These are phyloP conservation scores for baker's yeast (Saccharomyces cerevisiae) DNA, from an alignment of 805 yeast species.

Conservation along the genomic window DNA sequence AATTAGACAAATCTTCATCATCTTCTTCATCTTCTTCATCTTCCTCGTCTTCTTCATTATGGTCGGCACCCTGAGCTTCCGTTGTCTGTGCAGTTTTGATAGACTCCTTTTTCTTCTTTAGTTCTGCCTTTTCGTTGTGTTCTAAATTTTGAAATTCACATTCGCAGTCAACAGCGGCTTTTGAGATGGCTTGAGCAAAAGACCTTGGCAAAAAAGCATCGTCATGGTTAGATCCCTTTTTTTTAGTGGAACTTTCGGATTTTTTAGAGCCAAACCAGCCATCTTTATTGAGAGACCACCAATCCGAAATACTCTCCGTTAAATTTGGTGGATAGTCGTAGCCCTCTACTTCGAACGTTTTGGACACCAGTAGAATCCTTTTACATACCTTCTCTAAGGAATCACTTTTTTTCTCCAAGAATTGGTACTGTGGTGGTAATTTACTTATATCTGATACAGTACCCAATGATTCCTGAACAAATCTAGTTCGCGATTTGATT, in stretches of 20 bases:
- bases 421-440: constrained; percentile 63
- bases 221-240: constrained; percentile 5
- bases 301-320: constrained; percentile 55
- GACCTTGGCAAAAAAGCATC: constrained; percentile 49
- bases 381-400: constrained; percentile 52
- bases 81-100: constrained; percentile 4
- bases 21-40: constrained; percentile 34
- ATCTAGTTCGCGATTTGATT: constrained; percentile 24
- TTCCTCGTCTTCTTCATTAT: constrained; percentile 3
- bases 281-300: constrained; percentile 32
- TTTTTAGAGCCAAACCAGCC: constrained; percentile 15
- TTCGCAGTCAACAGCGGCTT: constrained; percentile 44
- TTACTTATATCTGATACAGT: constrained; percentile 55
- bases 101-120: constrained; percentile 22
- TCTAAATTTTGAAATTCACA: constrained; percentile 31
- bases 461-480: constrained; percentile 52
- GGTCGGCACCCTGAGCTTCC: constrained; percentile 25
- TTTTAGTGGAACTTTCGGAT: constrained; percentile 3
- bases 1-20: constrained; percentile 44
- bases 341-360: constrained; percentile 63
- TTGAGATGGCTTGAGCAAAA: constrained; percentile 60
- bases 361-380: constrained; percentile 41
- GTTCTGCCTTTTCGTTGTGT: constrained; percentile 22
- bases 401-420: constrained; percentile 61
- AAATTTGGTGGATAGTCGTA: constrained; percentile 81